Conservation (phyloP, 2,329 filamentous ascomycete species). For the Lachnellula hyalina region DNA sequence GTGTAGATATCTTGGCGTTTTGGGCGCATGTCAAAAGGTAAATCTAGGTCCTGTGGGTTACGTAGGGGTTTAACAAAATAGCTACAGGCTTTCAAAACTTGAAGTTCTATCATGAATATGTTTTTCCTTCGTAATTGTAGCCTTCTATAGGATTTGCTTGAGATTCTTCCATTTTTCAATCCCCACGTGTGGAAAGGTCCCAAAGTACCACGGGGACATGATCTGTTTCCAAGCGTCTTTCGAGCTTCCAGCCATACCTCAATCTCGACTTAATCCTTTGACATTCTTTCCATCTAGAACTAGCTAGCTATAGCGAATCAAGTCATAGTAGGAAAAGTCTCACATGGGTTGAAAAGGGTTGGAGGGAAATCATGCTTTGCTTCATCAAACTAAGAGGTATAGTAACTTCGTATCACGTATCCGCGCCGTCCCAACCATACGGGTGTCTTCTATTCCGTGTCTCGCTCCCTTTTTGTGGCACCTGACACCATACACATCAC, state of each 20-base stretch:
- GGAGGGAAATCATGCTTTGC: not conserved
- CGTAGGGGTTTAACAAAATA: conserved; percentile 10
- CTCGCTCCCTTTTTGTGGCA: not conserved
- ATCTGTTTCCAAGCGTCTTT: too few relatives aligned
- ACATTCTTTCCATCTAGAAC: too few relatives aligned
- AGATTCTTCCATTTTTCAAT: not conserved
- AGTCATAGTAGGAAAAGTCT: not conserved
- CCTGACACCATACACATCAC: not conserved
- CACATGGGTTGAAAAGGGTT: not conserved
- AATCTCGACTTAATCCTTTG: too few relatives aligned
- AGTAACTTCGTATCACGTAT: not conserved
- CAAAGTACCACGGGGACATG: too few relatives aligned
- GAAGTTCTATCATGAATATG: not conserved
- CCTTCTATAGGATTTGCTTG: too few relatives aligned
- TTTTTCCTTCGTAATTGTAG: too few relatives aligned
- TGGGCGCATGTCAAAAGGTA: conserved; percentile 13
- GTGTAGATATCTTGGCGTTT: conserved; percentile 27
- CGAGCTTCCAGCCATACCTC: too few relatives aligned
- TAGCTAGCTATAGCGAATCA: not conserved
- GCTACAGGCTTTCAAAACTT: not conserved
- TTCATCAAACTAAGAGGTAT: not conserved
- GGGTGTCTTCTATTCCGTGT: not conserved
- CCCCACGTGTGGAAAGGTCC: too few relatives aligned
- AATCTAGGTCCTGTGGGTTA: conserved; percentile 8
- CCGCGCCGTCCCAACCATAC: not conserved